Percentiles rank a stretch among this genome's conserved stretches.
Evolutionary conservation across 2,329 filamentous ascomycete genomes (phyloP).

Genomic region (Cytospora leucostoma): DNA sequence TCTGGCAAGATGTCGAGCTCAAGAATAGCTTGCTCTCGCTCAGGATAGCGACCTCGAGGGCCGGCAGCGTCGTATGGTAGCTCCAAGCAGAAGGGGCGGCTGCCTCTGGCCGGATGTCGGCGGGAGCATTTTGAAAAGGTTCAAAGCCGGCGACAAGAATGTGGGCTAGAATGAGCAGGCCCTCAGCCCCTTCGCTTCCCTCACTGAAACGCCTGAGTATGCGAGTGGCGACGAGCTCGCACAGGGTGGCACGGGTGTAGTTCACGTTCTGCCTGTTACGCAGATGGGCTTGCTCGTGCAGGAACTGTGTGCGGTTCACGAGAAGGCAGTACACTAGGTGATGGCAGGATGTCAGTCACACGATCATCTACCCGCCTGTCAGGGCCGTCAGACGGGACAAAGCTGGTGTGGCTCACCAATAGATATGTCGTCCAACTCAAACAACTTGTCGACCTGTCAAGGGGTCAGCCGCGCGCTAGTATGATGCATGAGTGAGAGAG

Average conservation of each 20-base stretch:
- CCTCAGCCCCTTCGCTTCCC: conserved; percentile 69
- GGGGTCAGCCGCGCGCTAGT: neutral
- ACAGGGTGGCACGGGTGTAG: conserved; percentile 74
- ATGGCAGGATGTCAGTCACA: conserved; percentile 2
- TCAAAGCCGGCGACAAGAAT: conserved; percentile 83
- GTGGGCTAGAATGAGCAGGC: conserved; percentile 73
- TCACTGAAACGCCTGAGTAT: conserved; percentile 79
- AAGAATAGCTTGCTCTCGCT: conserved; percentile 80
- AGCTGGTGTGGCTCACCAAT: conserved; percentile 53
- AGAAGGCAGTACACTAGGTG: conserved; percentile 74
- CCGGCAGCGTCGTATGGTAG: conserved; percentile 65
- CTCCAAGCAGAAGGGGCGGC: conserved; percentile 51
- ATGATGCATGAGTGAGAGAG: neutral
- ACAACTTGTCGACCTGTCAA: conserved; percentile 69
- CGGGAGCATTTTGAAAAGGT: conserved; percentile 80
- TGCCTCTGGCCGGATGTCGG: conserved; percentile 62
- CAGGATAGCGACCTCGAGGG: conserved; percentile 80
- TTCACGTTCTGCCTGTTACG: conserved; percentile 81
- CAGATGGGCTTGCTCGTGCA: conserved; percentile 74
- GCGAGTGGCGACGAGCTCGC: conserved; percentile 77
- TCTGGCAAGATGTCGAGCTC: conserved; percentile 75
- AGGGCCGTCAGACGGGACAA: neutral
- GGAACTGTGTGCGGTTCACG: conserved; percentile 78
- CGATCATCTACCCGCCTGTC: too few relatives aligned
- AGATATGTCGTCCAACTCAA: conserved; percentile 76